A percentile compares a stretch with the other conserved stretches of the same genome.
Conservation (phyloP, 2,329 filamentous ascomycete genomes). For the Cercospora canescens region DNA sequence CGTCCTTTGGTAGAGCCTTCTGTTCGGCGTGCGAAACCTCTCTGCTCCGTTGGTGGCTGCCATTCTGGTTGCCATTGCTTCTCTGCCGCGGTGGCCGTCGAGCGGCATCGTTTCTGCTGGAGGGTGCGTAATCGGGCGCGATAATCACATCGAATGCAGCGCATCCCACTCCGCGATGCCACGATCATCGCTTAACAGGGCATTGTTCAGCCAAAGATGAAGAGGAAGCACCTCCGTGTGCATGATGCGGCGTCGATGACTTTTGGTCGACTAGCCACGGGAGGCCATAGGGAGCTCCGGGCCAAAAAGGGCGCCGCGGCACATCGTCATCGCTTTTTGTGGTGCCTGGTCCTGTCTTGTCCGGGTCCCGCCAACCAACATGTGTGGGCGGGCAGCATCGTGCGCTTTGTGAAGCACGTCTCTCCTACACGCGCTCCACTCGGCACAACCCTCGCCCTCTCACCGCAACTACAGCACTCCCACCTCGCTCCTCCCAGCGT, state of each 20-base stretch:
- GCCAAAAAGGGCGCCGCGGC: background rate
- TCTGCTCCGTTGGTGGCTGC: background rate
- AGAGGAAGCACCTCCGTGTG: background rate
- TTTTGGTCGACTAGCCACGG: constrained; percentile 2
- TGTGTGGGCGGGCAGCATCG: background rate
- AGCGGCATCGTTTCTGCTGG: constrained; percentile 34
- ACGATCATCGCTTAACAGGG: constrained; percentile 19
- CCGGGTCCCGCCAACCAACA: background rate
- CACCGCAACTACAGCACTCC: background rate
- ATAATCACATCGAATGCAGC: constrained; percentile 45
- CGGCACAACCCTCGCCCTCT: background rate
- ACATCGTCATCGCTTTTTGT: constrained; percentile 3
- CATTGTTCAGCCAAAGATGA: background rate
- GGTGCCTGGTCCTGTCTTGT: background rate
- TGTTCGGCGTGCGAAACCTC: background rate
- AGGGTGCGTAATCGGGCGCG: constrained; percentile 31
- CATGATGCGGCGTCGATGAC: background rate
- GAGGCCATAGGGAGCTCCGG: background rate
- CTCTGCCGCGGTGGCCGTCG: background rate
- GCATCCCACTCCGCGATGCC: constrained; percentile 14
- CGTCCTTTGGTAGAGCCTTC: background rate
- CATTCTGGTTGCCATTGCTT: background rate
- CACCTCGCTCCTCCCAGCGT: too few relatives aligned
- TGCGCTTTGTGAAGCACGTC: background rate
- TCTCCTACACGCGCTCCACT: background rate